Base-by-base conservation (phyloP, 768 basidiomycete genomes). In the Suillus occidentalis region DNA sequence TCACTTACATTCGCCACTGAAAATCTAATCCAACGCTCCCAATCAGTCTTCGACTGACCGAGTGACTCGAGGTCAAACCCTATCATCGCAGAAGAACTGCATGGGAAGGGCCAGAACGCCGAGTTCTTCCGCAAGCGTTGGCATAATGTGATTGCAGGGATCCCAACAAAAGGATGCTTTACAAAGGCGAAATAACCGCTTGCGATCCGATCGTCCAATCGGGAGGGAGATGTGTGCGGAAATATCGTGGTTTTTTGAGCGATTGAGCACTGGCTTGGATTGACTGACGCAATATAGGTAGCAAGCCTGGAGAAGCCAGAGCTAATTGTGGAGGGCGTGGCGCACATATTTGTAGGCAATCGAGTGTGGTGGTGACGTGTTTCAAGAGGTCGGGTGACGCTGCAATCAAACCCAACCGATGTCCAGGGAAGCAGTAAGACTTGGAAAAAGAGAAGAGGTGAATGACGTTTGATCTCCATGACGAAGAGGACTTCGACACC, bases 401-500 rank as follows among this genome's bases (percentile, higher is more conserved):
- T 22, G 87, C 83, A 63, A 94, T 82, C 5, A 84, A 83, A 2
- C 94, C 94, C 6, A 95, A 83, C 13, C 93, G 85, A 74, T 94
- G 89, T 0, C 93, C 93, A 0, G 94, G 93, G n/a, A 92, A 81
- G 60, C 84, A 87, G 76, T 91, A 89, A 47, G 88, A 84, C 77
- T 94, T 95, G 53, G 89, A 91, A 76, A 92, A 92, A 28, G 90
- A 92, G 73, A 88, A 92, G 34, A 94, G 80, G 68, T 89, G 87
- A 64, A 92, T 81, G 61, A 93, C 68, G 61, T 81, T 85, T 0
- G 73, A 73, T 25, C 89, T 79, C 92, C 92, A 94, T 31, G 77
- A 74, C 72, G 77, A 76, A 25, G 61, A 58, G 20, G 60, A 14
- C 13, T 55, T 45, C 4, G 59, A 36, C 7, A 60, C 37, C 20